phyloP scores from a whole-genome alignment of 768 basidiomycete species.

The Boletus pseudo-olivaceus region DNA sequence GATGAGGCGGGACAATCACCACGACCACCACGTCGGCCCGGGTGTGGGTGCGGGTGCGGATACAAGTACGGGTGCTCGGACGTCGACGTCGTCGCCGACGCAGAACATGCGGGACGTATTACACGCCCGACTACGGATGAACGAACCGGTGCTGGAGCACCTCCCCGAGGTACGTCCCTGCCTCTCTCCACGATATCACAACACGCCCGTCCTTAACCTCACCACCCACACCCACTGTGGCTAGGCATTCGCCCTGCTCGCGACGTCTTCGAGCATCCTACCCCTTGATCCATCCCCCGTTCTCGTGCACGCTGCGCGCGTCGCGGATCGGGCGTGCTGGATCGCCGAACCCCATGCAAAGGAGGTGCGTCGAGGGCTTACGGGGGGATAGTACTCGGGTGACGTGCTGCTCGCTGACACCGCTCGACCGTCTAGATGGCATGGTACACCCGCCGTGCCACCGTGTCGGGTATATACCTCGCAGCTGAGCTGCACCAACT shows the following conservation, averaged over 20 bases:
- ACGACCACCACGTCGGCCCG: background rate
- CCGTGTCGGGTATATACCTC: slow-evolving; percentile 64
- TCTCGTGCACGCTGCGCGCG: slow-evolving; percentile 51
- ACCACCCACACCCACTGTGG: background rate
- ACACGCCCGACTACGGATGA: slow-evolving; percentile 54
- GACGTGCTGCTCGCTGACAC: background rate
- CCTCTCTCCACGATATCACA: background rate
- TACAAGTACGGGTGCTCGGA: background rate
- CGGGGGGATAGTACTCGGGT: background rate
- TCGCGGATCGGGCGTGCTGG: slow-evolving; percentile 73
- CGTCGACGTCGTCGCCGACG: background rate
- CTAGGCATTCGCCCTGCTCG: slow-evolving; percentile 72
- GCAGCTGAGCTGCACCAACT: slow-evolving; percentile 84
- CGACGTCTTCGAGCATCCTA: slow-evolving; percentile 46
- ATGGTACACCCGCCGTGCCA: slow-evolving; percentile 70
- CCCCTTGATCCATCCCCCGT: slow-evolving; percentile 60
- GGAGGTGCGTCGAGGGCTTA: slow-evolving; percentile 44
- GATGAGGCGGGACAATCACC: slow-evolving; percentile 37
- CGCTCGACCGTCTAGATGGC: slow-evolving; percentile 41
- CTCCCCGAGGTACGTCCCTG: slow-evolving; percentile 61
- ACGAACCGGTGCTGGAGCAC: slow-evolving; percentile 60
- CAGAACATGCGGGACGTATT: slow-evolving; percentile 49
- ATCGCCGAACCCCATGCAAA: slow-evolving; percentile 49
- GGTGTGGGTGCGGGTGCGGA: background rate
- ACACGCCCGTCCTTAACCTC: background rate